phyloP scores from a whole-genome alignment of 164 flowering plant genomes.

The Cinnamomum chago region DNA sequence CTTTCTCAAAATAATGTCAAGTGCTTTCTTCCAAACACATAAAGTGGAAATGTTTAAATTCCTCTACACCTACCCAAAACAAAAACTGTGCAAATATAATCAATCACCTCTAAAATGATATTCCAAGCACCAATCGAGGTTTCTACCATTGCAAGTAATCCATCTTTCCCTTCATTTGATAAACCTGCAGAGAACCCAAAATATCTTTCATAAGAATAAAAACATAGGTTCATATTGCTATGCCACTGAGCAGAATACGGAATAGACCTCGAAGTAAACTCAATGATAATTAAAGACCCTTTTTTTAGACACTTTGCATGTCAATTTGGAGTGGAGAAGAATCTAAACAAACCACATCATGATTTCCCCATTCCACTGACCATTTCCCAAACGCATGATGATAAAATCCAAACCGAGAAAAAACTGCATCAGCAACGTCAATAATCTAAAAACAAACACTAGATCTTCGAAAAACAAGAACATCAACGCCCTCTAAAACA shows the following conservation, averaged over 20 bases:
- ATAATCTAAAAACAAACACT: not conserved
- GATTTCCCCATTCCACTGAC: not conserved
- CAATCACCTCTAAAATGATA: too few relatives aligned
- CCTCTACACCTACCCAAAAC: too few relatives aligned
- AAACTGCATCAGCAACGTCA: not conserved
- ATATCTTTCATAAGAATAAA: conserved; percentile 2
- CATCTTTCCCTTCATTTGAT: not conserved
- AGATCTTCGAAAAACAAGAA: too few relatives aligned
- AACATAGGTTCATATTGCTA: not conserved
- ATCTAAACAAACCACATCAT: not conserved
- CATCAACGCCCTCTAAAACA: too few relatives aligned
- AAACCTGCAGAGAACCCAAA: conserved; percentile 10
- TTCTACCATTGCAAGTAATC: conserved; percentile 1
- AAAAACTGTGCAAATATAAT: too few relatives aligned
- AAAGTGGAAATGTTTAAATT: not conserved
- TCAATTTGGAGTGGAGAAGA: too few relatives aligned
- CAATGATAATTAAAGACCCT: not conserved
- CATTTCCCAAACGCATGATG: not conserved
- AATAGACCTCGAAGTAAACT: not conserved
- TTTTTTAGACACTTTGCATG: too few relatives aligned
- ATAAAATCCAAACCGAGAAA: not conserved
- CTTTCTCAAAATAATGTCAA: not conserved
- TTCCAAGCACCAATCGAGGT: not conserved
- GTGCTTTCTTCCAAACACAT: not conserved
- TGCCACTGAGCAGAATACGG: not conserved